Percentiles rank a stretch among this genome's conserved stretches.
Conservation (phyloP, 2,329 filamentous ascomycete species). For the Pseudocercospora vitis region DNA sequence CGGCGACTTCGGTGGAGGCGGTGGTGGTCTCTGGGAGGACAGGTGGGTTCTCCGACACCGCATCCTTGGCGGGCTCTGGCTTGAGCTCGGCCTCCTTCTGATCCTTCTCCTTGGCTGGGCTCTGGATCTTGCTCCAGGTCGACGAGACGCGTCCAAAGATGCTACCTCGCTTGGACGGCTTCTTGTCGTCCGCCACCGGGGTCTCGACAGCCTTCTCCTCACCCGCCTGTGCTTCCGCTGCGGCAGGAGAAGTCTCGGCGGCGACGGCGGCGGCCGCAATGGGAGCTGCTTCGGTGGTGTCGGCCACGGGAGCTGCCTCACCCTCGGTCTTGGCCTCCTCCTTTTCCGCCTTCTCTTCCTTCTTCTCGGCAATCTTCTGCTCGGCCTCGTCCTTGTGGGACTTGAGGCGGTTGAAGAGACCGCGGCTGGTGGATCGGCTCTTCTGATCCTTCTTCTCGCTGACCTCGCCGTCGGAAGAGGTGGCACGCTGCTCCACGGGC, state of each 20-base stretch:
- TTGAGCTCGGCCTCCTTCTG: slow-evolving; percentile 70
- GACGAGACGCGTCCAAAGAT: slow-evolving; percentile 65
- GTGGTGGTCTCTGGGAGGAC: slow-evolving; percentile 43
- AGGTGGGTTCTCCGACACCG: slow-evolving; percentile 41
- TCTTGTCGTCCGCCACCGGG: slow-evolving; percentile 52
- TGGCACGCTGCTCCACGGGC: slow-evolving; percentile 40
- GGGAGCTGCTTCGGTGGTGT: slow-evolving; percentile 33
- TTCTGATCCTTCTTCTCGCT: slow-evolving; percentile 50
- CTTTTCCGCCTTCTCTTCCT: slow-evolving; percentile 44
- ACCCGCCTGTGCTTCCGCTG: slow-evolving; percentile 43
- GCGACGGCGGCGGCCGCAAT: slow-evolving; percentile 23
- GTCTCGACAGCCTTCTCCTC: slow-evolving; percentile 43
- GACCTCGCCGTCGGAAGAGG: slow-evolving; percentile 50
- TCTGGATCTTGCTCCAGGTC: slow-evolving; percentile 62
- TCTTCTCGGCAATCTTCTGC: slow-evolving; percentile 45
- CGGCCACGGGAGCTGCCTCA: slow-evolving; percentile 43
- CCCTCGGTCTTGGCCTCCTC: slow-evolving; percentile 39
- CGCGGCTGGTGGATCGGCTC: slow-evolving; percentile 60
- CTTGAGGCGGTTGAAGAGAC: slow-evolving; percentile 59
- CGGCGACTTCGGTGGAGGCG: slow-evolving; percentile 40
- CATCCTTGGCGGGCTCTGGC: slow-evolving; percentile 52
- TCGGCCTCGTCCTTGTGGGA: slow-evolving; percentile 61
- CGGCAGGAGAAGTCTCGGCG: slow-evolving; percentile 40
- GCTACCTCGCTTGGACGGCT: slow-evolving; percentile 78
- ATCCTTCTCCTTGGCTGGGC: slow-evolving; percentile 61